Conservation (phyloP, 2,329 filamentous ascomycete genomes). For the Alternaria rosae region DNA sequence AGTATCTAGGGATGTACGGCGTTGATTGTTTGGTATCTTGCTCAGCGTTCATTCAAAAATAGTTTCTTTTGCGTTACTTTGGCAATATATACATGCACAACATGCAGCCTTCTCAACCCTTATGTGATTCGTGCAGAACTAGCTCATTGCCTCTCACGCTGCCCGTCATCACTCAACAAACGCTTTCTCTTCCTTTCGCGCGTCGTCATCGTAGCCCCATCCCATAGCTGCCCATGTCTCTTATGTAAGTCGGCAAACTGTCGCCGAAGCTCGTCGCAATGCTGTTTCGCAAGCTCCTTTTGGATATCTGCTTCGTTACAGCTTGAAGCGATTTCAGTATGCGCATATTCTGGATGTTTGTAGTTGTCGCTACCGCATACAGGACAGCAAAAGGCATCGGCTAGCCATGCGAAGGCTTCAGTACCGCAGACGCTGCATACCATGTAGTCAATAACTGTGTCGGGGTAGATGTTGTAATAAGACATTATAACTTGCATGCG, state of each 20-base stretch:
- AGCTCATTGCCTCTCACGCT: not conserved
- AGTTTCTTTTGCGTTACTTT: not conserved
- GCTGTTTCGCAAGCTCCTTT: not conserved
- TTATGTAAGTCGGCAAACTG: not conserved
- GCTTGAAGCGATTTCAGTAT: not conserved
- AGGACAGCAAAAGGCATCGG: conserved; percentile 16
- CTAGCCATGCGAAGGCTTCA: conserved; percentile 20
- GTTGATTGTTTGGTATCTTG: not conserved
- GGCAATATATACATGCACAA: not conserved
- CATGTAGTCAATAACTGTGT: conserved; percentile 7
- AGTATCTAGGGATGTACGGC: not conserved
- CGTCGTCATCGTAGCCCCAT: not conserved
- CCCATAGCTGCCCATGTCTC: not conserved
- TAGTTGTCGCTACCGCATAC: conserved; percentile 9
- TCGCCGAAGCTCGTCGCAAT: not conserved
- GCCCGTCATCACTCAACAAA: not conserved
- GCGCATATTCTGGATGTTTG: not conserved
- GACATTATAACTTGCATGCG: conserved; percentile 6
- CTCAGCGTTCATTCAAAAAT: not conserved
- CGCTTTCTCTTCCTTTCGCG: conserved; percentile 5
- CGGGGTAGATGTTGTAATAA: conserved; percentile 10
- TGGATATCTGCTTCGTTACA: not conserved
- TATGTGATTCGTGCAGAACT: not conserved
- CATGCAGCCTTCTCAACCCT: not conserved
- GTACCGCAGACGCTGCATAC: conserved; percentile 16